phyloP scores from a whole-genome alignment of 495 filamentous ascomycete species.

The Niebla homalea region DNA sequence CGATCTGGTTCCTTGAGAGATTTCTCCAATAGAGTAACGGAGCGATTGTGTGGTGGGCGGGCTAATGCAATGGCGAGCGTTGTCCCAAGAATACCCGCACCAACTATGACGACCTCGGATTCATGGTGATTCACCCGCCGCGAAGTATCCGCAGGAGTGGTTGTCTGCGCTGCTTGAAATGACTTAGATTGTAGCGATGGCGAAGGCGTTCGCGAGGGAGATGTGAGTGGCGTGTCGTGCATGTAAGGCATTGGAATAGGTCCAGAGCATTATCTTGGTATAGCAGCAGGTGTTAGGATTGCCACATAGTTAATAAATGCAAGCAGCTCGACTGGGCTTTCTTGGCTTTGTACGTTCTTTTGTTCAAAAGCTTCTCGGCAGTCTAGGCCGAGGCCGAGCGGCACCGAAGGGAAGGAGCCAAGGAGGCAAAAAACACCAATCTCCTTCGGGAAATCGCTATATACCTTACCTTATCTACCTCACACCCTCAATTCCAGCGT shows the following conservation, averaged over 20 bases:
- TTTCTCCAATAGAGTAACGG: slow-evolving; percentile 78
- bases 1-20: slow-evolving; percentile 89
- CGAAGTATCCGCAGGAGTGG: slow-evolving; percentile 19
- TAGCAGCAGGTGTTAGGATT: no score
- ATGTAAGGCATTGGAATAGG: slow-evolving; percentile 5
- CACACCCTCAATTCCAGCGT: no score
- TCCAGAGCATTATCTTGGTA: not conserved
- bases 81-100: slow-evolving; percentile 81
- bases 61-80: slow-evolving; percentile 75
- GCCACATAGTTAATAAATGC: no score
- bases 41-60: slow-evolving; percentile 71
- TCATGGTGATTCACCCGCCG: slow-evolving; percentile 40
- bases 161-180: slow-evolving; percentile 1
- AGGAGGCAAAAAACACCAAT: no score
- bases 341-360: no score
- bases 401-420: no score
- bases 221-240: slow-evolving; percentile 3
- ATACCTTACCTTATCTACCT: no score
- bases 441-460: no score
- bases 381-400: no score
- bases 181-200: slow-evolving; percentile 7
- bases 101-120: slow-evolving; percentile 75
- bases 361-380: no score
- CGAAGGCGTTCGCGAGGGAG: slow-evolving; percentile 16
- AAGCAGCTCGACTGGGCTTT: no score